Evolutionary conservation across 2,329 filamentous ascomycete genomes (phyloP).

Genomic region (Calonectria pseudoreteaudii): DNA sequence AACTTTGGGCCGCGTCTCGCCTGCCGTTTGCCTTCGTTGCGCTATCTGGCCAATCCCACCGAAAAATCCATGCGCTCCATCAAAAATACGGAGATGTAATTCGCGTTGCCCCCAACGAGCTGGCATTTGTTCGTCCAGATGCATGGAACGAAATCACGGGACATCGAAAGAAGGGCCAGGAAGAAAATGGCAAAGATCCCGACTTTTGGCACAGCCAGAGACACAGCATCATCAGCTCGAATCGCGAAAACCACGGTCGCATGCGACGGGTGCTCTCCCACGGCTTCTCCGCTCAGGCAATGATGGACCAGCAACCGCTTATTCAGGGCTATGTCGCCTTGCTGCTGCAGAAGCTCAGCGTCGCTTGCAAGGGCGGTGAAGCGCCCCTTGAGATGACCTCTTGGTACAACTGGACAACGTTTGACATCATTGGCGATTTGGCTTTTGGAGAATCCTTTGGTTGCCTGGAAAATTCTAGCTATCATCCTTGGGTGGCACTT

Average conservation of each 20-base stretch:
- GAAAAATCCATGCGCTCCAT: constrained; percentile 25
- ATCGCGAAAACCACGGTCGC: constrained; percentile 22
- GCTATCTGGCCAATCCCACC: not conserved
- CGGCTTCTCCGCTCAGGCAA: constrained; percentile 39
- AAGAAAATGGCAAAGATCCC: constrained; percentile 1
- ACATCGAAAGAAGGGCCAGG: not conserved
- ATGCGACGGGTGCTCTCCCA: constrained; percentile 32
- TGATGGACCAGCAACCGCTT: constrained; percentile 40
- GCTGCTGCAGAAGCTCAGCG: constrained; percentile 43
- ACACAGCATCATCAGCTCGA: constrained; percentile 17
- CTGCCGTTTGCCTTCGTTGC: not conserved
- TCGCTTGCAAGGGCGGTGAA: constrained; percentile 34
- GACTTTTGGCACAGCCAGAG: not conserved
- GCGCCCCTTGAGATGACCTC: constrained; percentile 35
- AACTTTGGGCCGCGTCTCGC: not conserved
- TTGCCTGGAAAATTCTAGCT: constrained; percentile 22
- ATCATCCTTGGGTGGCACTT: not conserved
- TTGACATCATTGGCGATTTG: constrained; percentile 47
- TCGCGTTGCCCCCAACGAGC: constrained; percentile 52
- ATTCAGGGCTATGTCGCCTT: constrained; percentile 38
- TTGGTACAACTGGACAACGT: constrained; percentile 47
- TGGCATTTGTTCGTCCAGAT: constrained; percentile 39
- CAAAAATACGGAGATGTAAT: constrained; percentile 49
- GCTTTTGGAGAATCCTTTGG: constrained; percentile 44
- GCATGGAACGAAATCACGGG: constrained; percentile 24